phyloP scores from a whole-genome alignment of 148 eudicot genomes.

The Silene uniflora region DNA sequence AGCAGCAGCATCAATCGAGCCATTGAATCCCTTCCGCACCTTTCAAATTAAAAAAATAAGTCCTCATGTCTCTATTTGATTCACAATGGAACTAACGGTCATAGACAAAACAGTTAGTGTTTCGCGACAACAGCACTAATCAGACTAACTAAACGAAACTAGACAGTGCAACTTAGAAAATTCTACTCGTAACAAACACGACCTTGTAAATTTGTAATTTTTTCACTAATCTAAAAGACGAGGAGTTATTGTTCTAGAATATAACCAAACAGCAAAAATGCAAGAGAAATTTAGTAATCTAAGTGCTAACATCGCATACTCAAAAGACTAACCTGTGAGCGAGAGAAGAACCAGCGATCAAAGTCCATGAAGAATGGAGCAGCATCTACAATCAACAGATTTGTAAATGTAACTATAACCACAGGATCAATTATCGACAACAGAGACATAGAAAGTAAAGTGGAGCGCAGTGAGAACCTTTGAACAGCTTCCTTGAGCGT shows the following conservation, averaged over 20 bases:
- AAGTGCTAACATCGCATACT: not conserved
- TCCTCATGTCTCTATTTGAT: too few species aligned
- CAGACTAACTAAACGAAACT: too few species aligned
- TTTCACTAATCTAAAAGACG: too few species aligned
- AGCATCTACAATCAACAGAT: constrained; percentile 13
- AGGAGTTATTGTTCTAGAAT: too few species aligned
- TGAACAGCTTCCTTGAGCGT: constrained; percentile 21
- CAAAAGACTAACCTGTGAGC: constrained; percentile 18
- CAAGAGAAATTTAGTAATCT: not conserved
- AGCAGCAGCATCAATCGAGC: constrained; percentile 13
- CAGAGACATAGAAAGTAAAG: not conserved
- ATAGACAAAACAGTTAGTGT: too few species aligned
- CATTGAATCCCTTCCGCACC: constrained; percentile 12
- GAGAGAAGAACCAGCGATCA: constrained; percentile 16
- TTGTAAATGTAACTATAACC: not conserved
- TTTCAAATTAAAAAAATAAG: not conserved
- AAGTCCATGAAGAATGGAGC: not conserved
- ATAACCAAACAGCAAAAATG: not conserved
- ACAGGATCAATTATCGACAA: not conserved
- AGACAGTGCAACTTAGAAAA: too few species aligned
- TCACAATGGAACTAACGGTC: too few species aligned
- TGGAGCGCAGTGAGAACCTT: constrained; percentile 7
- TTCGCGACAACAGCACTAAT: too few species aligned
- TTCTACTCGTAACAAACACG: too few species aligned
- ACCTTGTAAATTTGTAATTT: too few species aligned